Base-by-base conservation (phyloP, 2,329 filamentous ascomycete species). In the Penicillium hesseltinei region DNA sequence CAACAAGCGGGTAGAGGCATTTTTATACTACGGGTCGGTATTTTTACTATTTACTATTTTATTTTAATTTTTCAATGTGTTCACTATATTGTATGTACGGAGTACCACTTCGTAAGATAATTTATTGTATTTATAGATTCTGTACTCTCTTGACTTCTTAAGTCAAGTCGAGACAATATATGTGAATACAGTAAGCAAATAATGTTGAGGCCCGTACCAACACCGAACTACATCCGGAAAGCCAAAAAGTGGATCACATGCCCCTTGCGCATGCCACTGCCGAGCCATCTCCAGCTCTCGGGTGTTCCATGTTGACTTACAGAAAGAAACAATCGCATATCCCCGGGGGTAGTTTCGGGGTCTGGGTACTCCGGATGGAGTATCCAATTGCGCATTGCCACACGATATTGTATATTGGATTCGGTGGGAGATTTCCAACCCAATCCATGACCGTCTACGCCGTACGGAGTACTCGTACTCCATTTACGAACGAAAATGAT, bases 401-500 rank as follows among this genome's bases (percentile, higher is more conserved):
- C 56, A 17, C 8, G 44, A 47, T 33, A n/a, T 27, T 42, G 21
- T 19, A 46, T 21, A 11, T 36, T 2, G 8, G 29, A 21, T n/a
- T 29, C 23, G 1, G 7, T 21, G 9, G 4, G 17, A 51, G 4
- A n/a, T 13, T 21, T n/a, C 15, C n/a, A 52, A 7, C 17, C 39
- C 38, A 51, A 51, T 44, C 39, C 38, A 23, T 21, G 15, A 15
- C 17, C 15, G 15, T 42, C 9, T 31, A 11, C 36, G n/a, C n/a
- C n/a, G n/a, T n/a, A n/a, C n/a, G n/a, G n/a, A n/a, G n/a, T n/a
- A n/a, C n/a, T n/a, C n/a, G n/a, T 21, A 51, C 40, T 27, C 23
- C 40, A n/a, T 27, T 13, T 7, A 39, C 56, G 11, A 48, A 63
- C 62, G 62, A 65, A 60, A 66, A 63, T 46, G 56, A 63, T 61